These are phyloP conservation scores for Entoloma clypeatum DNA, from an alignment of 1,284 basidiomycete genomes.

Conservation along the genomic window DNA sequence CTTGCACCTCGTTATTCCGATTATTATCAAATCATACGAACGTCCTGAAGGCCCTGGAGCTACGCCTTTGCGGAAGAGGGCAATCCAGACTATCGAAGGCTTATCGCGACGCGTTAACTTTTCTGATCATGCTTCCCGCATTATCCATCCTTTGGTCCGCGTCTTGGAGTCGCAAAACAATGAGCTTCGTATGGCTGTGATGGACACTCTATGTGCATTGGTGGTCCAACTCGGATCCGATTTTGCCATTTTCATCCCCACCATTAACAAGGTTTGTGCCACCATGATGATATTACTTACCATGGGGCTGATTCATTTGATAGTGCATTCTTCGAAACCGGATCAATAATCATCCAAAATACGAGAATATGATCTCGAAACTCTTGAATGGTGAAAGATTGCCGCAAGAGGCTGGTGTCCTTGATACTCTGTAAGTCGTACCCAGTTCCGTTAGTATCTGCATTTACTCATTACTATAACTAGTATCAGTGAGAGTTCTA, in stretches of 20 bases:
- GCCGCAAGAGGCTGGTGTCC: conserved; percentile 66
- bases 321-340: conserved; percentile 78
- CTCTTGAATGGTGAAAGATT: conserved; percentile 90
- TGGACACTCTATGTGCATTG: conserved; percentile 93
- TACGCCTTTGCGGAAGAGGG: conserved; percentile 77
- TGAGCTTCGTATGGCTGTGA: conserved; percentile 82
- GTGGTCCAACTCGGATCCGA: conserved; percentile 94
- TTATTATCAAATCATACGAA: conserved; percentile 92
- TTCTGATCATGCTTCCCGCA: conserved; percentile 96
- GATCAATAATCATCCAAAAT: conserved; percentile 82
- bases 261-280: conserved; percentile 83
- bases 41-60: conserved; percentile 63
- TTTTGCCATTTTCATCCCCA: conserved; percentile 96
- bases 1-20: conserved; percentile 93
- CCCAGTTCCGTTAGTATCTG: not conserved
- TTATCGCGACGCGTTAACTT: conserved; percentile 95
- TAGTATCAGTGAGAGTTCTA: conserved; percentile 58
- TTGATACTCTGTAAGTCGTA: conserved; percentile 53
- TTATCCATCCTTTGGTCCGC: conserved; percentile 93
- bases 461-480: conserved; percentile 8
- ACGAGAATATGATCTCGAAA: conserved; percentile 87
- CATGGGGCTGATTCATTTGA: conserved; percentile 6
- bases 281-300: conserved; percentile 1
- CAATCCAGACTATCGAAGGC: conserved; percentile 89
- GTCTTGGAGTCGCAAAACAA: conserved; percentile 79